Evolutionary conservation across 805 yeast species (phyloP), one percentile per base, ranked within the genome.

Genomic region (Kluyveromyces starmeri): DNA sequence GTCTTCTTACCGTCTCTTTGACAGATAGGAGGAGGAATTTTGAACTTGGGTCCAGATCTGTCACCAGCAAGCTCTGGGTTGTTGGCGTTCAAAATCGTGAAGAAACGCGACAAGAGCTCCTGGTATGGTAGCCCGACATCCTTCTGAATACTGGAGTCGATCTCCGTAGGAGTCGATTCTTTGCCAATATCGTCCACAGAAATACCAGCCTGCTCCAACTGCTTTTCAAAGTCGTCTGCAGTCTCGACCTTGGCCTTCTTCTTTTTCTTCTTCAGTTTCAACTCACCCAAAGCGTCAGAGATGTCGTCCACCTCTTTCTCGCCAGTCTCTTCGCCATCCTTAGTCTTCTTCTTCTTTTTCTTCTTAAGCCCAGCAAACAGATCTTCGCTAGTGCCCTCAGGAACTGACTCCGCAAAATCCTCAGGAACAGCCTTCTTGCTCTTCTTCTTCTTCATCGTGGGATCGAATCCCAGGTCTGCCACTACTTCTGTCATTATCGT

Each of bases 11-110:
- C 97, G 67, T 92, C 99, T 69, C 98, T 86, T 62, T 80, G 81
- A 61, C 94, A 92, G 45, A 81, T 71, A 43, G 99, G 99, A 27
- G 97, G 97, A 34, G 98, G 98, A 53, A 92, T 86, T 71, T 89
- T 82, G 66, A 88, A 81, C 65, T 89, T 88, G 36, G 85, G 76
- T 27, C 94, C 89, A 20, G 83, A 71, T 63, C 94, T 78, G 59
- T 89, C 97, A 58, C 96, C 96, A 28, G 97, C 98, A 53, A 92
- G 74, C 62, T 92, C 98, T 42, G 99, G 99, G 67, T 92, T 92
- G 65, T 89, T 89, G 44, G 84, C 79, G 53, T 83, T 85, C 55
- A 92, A 71, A 41, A 89, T 79, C 36, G 66, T 63, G 68, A 88
- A 92, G 59, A 92, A 92, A 59, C 98, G 75, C 35, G 80, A 71